Conservation (phyloP, 805 yeast genomes). For the Saturnispora zaruensis region DNA sequence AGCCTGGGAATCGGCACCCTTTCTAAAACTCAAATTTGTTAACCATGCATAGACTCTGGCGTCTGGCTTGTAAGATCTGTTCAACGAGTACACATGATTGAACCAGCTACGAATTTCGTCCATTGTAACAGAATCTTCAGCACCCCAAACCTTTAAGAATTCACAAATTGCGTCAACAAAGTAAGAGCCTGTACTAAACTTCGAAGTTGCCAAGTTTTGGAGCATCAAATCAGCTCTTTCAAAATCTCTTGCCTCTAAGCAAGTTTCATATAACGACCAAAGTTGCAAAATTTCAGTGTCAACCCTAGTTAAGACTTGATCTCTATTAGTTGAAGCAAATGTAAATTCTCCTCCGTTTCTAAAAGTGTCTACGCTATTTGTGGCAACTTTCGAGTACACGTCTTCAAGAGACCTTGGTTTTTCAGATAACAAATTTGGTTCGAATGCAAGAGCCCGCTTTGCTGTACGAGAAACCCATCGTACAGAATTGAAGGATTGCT, state of each 20-base stretch:
- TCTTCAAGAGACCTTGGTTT: conserved; percentile 17
- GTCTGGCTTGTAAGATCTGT: conserved; percentile 16
- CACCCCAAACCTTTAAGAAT: conserved; percentile 38
- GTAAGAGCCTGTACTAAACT: conserved; percentile 26
- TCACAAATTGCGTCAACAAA: conserved; percentile 63
- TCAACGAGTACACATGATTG: conserved; percentile 14
- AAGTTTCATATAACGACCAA: conserved; percentile 75
- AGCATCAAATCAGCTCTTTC: conserved; percentile 64
- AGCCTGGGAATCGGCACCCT: conserved; percentile 13
- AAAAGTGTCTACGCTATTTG: background rate
- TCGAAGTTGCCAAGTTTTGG: conserved; percentile 40
- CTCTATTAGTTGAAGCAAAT: conserved; percentile 20
- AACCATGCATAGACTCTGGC: conserved; percentile 27
- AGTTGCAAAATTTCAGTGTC: conserved; percentile 21
- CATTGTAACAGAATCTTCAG: conserved; percentile 18
- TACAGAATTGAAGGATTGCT: background rate
- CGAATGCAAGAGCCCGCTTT: conserved; percentile 12
- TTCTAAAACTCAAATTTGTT: conserved; percentile 21
- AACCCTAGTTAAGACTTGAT: conserved; percentile 23
- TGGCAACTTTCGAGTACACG: conserved; percentile 12
- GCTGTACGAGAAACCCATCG: conserved; percentile 8
- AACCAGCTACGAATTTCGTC: conserved; percentile 22
- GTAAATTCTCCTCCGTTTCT: conserved; percentile 9
- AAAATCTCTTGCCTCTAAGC: conserved; percentile 55
- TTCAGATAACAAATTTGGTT: conserved; percentile 6